phyloP scores from a whole-genome alignment of 2,329 filamentous ascomycete species.

The Colletotrichum sublineola region DNA sequence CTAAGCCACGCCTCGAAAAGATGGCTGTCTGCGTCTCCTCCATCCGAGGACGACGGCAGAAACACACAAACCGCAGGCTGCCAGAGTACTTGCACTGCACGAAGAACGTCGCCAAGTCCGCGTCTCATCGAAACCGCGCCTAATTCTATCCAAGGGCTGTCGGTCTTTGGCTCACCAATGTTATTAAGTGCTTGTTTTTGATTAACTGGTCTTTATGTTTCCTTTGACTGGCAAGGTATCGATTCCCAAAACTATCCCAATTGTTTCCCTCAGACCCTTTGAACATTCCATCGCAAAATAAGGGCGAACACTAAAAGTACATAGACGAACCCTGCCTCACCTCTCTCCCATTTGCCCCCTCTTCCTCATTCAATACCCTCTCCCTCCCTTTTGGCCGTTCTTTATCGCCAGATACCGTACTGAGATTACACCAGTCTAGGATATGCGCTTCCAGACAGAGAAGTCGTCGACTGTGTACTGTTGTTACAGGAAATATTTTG shows the following conservation, averaged over 20 bases:
- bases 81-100: background rate
- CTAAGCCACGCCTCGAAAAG: background rate
- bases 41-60: background rate
- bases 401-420: background rate
- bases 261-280: conserved; percentile 16
- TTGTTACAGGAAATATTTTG: conserved; percentile 32
- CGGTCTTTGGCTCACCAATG: background rate
- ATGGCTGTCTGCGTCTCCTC: background rate
- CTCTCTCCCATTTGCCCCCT: background rate
- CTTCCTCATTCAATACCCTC: background rate
- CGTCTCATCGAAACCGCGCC: background rate
- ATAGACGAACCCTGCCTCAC: conserved; percentile 20
- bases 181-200: background rate
- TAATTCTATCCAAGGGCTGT: background rate
- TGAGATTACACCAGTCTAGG: conserved; percentile 17
- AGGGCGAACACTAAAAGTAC: conserved; percentile 37
- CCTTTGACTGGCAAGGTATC: conserved; percentile 29
- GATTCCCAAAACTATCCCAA: conserved; percentile 24
- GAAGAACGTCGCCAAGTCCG: background rate
- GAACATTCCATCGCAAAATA: conserved; percentile 14
- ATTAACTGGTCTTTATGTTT: background rate
- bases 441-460: conserved; percentile 22
- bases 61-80: background rate
- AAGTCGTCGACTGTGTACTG: conserved; percentile 38
- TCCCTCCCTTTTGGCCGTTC: background rate